These are phyloP conservation scores for Scheffersomyces parashehatae DNA, from an alignment of 1,139 yeast genomes.

Conservation along the genomic window DNA sequence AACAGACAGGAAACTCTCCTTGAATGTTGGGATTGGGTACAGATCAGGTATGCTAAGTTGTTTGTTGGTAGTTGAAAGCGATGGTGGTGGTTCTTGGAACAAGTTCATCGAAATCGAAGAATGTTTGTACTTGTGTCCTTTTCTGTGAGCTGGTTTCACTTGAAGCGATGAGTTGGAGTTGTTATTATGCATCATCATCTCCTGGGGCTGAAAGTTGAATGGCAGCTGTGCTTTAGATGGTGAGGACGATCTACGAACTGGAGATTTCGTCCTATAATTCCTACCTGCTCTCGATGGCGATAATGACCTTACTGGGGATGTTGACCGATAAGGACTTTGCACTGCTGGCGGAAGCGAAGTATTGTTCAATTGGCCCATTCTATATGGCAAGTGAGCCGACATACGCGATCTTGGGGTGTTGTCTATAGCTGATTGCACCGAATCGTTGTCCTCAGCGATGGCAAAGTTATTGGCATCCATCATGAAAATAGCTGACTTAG, in stretches of 20 bases:
- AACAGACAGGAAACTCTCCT: constrained; percentile 61
- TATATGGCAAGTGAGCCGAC: constrained; percentile 14
- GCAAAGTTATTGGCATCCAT: constrained; percentile 28
- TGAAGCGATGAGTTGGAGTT: constrained; percentile 29
- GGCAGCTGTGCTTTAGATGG: constrained; percentile 46
- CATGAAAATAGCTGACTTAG: constrained; percentile 38
- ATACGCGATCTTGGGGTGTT: constrained; percentile 26
- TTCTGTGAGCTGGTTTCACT: constrained; percentile 69
- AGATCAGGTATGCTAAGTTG: constrained; percentile 75
- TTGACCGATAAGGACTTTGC: constrained; percentile 15
- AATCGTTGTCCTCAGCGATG: constrained; percentile 33
- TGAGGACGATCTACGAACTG: constrained; percentile 39
- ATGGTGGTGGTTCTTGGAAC: constrained; percentile 86
- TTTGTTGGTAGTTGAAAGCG: constrained; percentile 39
- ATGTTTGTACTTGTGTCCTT: constrained; percentile 94
- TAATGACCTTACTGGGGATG: constrained; percentile 33
- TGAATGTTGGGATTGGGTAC: constrained; percentile 73
- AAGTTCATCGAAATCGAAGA: constrained; percentile 96
- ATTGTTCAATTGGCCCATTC: constrained; percentile 7
- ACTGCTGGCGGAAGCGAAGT: constrained; percentile 17
- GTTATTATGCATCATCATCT: constrained; percentile 31
- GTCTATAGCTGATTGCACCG: constrained; percentile 17
- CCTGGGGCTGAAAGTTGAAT: constrained; percentile 52
- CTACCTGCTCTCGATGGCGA: constrained; percentile 36
- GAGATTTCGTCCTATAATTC: constrained; percentile 38